Percentiles rank a stretch among this genome's conserved stretches.
Conservation (phyloP, 1,284 basidiomycete genomes). For the Sutorius eximius region DNA sequence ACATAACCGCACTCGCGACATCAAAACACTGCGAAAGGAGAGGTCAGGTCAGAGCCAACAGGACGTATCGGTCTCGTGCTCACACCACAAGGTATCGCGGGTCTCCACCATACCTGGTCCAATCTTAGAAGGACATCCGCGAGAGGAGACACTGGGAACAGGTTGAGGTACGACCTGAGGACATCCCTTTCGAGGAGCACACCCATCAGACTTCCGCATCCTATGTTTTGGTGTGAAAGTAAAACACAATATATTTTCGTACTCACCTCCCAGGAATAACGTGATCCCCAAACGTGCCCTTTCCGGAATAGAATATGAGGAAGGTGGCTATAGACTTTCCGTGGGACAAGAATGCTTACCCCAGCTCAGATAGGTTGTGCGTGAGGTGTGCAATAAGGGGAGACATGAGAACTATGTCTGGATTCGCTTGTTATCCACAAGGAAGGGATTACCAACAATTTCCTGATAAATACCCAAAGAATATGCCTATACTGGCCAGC, state of each 20-base stretch:
- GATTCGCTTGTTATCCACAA: neutral
- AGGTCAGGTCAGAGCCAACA: slow-evolving; percentile 1
- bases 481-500: slow-evolving; percentile 21
- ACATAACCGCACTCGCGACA: neutral
- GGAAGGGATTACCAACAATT: neutral
- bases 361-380: slow-evolving; percentile 36
- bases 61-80: neutral
- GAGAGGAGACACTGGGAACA: slow-evolving; percentile 26
- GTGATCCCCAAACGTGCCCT: slow-evolving; percentile 29
- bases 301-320: neutral
- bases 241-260: neutral
- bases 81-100: slow-evolving; percentile 31
- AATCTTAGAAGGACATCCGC: slow-evolving; percentile 28
- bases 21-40: slow-evolving; percentile 7
- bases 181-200: neutral
- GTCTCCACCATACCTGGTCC: slow-evolving; percentile 25
- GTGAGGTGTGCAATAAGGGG: slow-evolving; percentile 36
- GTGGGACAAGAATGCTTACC: slow-evolving; percentile 17
- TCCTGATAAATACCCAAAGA: slow-evolving; percentile 30
- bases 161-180: too few relatives aligned
- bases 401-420: slow-evolving; percentile 36
- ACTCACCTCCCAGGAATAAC: slow-evolving; percentile 25
- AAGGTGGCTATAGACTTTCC: neutral
- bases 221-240: slow-evolving; percentile 10
- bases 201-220: slow-evolving; percentile 29